Conservation (phyloP, 441 rosid species). For the Pelargonium myrrhifolium region DNA sequence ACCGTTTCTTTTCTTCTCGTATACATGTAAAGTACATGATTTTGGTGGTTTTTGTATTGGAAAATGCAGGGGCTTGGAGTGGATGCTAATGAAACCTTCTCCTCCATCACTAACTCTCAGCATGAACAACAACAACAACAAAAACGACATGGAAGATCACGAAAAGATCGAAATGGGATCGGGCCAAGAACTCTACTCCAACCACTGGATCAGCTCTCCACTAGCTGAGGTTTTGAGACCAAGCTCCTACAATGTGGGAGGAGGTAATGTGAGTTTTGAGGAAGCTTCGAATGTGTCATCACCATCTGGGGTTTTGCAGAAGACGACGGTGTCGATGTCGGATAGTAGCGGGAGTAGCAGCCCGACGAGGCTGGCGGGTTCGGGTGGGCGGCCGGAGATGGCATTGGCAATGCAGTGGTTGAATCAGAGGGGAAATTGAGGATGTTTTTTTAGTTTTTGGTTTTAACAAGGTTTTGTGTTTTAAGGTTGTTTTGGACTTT, state of each 20-base stretch:
- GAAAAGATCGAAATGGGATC: neutral
- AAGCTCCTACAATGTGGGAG: neutral
- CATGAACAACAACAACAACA: neutral
- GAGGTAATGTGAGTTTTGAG: neutral
- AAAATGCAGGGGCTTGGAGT: neutral
- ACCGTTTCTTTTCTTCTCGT: no score
- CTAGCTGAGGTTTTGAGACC: constrained; percentile 20
- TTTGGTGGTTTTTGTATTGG: no score
- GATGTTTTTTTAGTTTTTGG: neutral
- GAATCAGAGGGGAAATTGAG: constrained; percentile 3
- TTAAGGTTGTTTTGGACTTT: neutral
- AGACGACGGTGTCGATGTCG: constrained; percentile 18
- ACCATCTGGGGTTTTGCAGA: constrained; percentile 23
- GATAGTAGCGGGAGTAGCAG: constrained; percentile 24
- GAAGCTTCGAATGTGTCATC: constrained; percentile 11
- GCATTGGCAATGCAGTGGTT: constrained; percentile 17
- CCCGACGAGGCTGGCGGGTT: constrained; percentile 12
- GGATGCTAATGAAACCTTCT: neutral
- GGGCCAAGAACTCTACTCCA: neutral
- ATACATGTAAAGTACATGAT: no score
- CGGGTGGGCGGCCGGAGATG: constrained; percentile 16
- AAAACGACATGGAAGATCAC: neutral
- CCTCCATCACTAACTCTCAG: no score
- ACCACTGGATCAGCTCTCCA: constrained; percentile 17
- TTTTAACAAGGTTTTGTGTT: neutral